Evolutionary conservation across 1,284 basidiomycete genomes (phyloP).

Genomic region (Vanrija sp.): DNA sequence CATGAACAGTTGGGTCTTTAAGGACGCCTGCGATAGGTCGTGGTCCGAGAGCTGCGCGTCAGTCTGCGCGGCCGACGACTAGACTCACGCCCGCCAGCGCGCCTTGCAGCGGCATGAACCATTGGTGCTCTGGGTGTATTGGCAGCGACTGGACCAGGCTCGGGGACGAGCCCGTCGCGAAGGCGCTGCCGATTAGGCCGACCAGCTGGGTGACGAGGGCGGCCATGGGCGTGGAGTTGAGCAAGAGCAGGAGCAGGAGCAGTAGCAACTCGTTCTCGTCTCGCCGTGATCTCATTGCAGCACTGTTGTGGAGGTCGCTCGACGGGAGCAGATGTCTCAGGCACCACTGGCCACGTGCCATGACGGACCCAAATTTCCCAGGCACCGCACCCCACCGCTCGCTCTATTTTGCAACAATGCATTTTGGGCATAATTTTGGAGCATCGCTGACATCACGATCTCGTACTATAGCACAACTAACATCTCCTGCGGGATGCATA

Average conservation of each 20-base stretch:
- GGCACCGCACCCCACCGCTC: no score
- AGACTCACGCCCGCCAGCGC: slow-evolving; percentile 18
- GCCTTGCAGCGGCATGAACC: slow-evolving; percentile 24
- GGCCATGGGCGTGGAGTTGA: slow-evolving; percentile 12
- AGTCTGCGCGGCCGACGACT: not conserved
- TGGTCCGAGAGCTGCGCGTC: not conserved
- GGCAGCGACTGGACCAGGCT: slow-evolving; percentile 28
- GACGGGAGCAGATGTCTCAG: no score
- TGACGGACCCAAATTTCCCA: no score
- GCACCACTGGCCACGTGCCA: no score
- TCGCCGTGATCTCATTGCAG: no score
- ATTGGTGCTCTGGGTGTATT: slow-evolving; percentile 22
- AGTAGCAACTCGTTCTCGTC: no score
- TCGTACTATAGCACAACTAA: not conserved
- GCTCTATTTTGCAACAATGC: not conserved
- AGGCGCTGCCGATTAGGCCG: slow-evolving; percentile 15
- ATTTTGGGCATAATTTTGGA: not conserved
- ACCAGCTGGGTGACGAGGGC: slow-evolving; percentile 19
- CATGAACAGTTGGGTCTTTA: not conserved
- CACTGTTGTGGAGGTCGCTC: no score
- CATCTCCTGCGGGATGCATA: not conserved
- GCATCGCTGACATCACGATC: not conserved
- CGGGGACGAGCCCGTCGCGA: slow-evolving; percentile 10
- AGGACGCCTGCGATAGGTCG: not conserved
- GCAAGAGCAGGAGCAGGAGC: no score